phyloP scores from a whole-genome alignment of 2,329 filamentous ascomycete species.

The Cladophialophora carrionii region DNA sequence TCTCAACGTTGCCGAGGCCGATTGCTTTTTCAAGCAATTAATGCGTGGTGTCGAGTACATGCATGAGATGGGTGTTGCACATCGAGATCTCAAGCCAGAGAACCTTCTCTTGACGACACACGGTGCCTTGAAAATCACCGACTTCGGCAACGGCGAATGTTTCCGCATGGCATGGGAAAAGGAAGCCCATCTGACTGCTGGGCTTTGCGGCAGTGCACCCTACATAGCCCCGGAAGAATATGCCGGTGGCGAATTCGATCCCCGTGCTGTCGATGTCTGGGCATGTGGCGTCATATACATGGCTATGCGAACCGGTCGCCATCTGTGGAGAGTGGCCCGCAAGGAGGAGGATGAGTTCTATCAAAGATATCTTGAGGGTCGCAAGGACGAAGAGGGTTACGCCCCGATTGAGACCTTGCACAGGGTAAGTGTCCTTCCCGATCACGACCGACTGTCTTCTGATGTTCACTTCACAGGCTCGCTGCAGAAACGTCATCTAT shows the following conservation, averaged over 20 bases:
- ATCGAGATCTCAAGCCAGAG: conserved; percentile 94
- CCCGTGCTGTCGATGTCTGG: conserved; percentile 97
- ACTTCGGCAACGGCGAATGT: conserved; percentile 98
- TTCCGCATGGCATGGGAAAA: conserved; percentile 99
- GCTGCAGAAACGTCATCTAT: conserved; percentile 98
- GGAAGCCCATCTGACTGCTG: conserved; percentile 96
- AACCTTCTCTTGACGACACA: conserved; percentile 92
- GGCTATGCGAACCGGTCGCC: conserved; percentile 96
- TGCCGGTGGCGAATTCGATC: conserved; percentile 91
- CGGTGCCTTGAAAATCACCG: conserved; percentile 93
- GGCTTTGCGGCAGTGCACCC: conserved; percentile 91
- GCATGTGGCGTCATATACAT: conserved; percentile 99
- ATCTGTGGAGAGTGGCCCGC: conserved; percentile 95
- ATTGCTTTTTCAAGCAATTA: conserved; percentile 98
- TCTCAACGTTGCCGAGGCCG: conserved; percentile 87
- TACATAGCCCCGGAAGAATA: conserved; percentile 99
- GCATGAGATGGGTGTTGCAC: conserved; percentile 98
- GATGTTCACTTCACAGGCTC: conserved; percentile 64
- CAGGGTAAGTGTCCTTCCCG: conserved; percentile 68
- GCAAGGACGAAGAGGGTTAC: conserved; percentile 93
- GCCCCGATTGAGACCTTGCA: conserved; percentile 94
- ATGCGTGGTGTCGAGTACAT: conserved; percentile 99
- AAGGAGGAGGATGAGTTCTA: conserved; percentile 98
- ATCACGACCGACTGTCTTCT: conserved; percentile 27
- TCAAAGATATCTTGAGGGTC: conserved; percentile 86